Evolutionary conservation across 2,329 filamentous ascomycete species (phyloP).

Genomic region (Chaetomiaceae sp.): DNA sequence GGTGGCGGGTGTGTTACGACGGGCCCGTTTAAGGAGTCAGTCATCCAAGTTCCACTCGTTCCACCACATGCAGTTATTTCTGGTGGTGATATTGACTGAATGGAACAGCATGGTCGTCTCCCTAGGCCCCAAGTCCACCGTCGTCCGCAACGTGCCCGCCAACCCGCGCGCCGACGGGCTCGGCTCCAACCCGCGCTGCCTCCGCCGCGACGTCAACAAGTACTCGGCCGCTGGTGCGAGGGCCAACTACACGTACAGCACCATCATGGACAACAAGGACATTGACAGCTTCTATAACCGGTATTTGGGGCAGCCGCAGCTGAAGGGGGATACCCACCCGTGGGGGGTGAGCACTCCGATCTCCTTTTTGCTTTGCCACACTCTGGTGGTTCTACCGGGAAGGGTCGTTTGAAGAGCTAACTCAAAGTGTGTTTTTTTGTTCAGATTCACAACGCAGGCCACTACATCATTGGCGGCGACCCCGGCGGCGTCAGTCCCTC

Average conservation of each 20-base stretch:
- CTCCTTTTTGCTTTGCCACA: too few relatives aligned
- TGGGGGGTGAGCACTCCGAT: too few relatives aligned
- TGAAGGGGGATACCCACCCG: conserved; percentile 33
- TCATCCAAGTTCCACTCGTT: not conserved
- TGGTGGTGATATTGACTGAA: too few relatives aligned
- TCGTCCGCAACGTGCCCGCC: conserved; percentile 29
- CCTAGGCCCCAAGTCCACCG: conserved; percentile 36
- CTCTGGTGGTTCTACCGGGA: too few relatives aligned
- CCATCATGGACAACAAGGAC: conserved; percentile 35
- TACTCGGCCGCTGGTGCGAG: conserved; percentile 35
- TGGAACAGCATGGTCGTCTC: conserved; percentile 37
- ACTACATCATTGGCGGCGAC: conserved; percentile 20
- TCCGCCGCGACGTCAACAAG: conserved; percentile 39
- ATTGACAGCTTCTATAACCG: conserved; percentile 40
- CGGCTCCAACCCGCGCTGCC: conserved; percentile 39
- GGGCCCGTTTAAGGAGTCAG: conserved; percentile 44
- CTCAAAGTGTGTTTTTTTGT: too few relatives aligned
- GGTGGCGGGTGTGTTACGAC: conserved; percentile 52
- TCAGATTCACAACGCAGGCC: conserved; percentile 34
- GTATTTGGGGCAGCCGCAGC: conserved; percentile 36
- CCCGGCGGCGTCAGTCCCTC: conserved; percentile 6
- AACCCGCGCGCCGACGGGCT: conserved; percentile 35
- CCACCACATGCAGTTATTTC: too few relatives aligned
- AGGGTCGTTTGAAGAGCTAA: too few relatives aligned
- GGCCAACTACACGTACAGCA: conserved; percentile 32